phyloP scores from a whole-genome alignment of 2,329 filamentous ascomycete genomes.

The Elsinoe arachidis region DNA sequence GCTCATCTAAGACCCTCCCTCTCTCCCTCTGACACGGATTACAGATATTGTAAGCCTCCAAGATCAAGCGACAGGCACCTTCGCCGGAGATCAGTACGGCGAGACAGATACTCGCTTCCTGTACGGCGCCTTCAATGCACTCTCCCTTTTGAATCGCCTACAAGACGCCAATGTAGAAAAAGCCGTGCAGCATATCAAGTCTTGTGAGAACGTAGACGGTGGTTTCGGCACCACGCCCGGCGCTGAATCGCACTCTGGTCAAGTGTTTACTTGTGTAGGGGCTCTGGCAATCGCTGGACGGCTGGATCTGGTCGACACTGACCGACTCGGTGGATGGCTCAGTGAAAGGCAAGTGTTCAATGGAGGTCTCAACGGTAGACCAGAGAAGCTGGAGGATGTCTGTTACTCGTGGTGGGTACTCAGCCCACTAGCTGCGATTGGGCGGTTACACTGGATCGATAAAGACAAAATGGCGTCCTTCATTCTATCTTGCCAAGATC shows the following conservation, averaged over 20 bases:
- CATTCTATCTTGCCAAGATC: slow-evolving; percentile 83
- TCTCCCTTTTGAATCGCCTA: slow-evolving; percentile 72
- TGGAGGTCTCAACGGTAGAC: slow-evolving; percentile 85
- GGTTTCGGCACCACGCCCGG: slow-evolving; percentile 85
- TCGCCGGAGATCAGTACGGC: slow-evolving; percentile 92
- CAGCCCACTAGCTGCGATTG: slow-evolving; percentile 84
- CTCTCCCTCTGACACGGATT: slow-evolving; percentile 1
- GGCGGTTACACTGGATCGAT: slow-evolving; percentile 87
- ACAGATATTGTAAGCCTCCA: slow-evolving; percentile 74
- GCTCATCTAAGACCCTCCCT: background rate
- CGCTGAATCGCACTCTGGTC: slow-evolving; percentile 87
- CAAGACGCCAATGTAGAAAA: slow-evolving; percentile 68
- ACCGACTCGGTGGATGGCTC: slow-evolving; percentile 79
- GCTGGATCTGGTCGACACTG: slow-evolving; percentile 68
- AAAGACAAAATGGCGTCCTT: slow-evolving; percentile 67
- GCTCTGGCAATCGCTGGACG: slow-evolving; percentile 75
- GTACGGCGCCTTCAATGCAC: slow-evolving; percentile 78
- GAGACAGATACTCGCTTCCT: slow-evolving; percentile 93
- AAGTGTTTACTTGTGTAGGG: slow-evolving; percentile 89
- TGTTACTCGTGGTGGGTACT: slow-evolving; percentile 99
- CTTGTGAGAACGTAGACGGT: slow-evolving; percentile 88
- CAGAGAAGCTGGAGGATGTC: slow-evolving; percentile 92
- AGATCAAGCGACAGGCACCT: slow-evolving; percentile 71
- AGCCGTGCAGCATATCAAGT: slow-evolving; percentile 68
- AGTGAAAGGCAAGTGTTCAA: slow-evolving; percentile 83